phyloP scores from a whole-genome alignment of 768 basidiomycete species.

The Heimioporus sp. region DNA sequence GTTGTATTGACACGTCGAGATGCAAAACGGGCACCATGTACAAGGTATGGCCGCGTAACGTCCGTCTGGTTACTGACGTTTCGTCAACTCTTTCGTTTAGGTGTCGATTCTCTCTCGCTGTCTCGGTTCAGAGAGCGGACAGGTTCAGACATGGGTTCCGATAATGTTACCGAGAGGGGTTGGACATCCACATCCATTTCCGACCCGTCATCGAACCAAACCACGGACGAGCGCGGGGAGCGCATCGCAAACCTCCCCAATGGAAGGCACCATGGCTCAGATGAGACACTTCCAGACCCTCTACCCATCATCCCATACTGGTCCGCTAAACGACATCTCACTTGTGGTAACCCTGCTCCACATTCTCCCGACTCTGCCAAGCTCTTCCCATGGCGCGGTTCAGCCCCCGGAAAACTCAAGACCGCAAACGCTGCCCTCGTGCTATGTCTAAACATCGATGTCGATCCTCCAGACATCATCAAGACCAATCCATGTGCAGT shows the following conservation, averaged over 20 bases:
- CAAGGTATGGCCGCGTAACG: constrained; percentile 19
- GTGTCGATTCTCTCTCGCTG: constrained; percentile 12
- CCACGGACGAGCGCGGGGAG: constrained; percentile 27
- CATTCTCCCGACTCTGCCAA: constrained; percentile 64
- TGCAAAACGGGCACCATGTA: constrained; percentile 30
- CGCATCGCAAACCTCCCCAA: constrained; percentile 32
- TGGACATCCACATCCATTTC: constrained; percentile 49
- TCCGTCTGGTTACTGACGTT: background rate
- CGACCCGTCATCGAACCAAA: constrained; percentile 44
- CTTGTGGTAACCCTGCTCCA: constrained; percentile 82
- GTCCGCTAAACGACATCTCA: constrained; percentile 88
- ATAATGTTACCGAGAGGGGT: constrained; percentile 54
- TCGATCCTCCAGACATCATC: constrained; percentile 96
- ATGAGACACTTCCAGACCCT: constrained; percentile 44
- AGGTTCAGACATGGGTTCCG: constrained; percentile 40
- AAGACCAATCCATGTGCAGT: constrained; percentile 96
- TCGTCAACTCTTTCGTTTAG: constrained; percentile 13
- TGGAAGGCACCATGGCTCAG: constrained; percentile 41
- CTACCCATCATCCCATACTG: constrained; percentile 76
- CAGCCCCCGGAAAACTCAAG: constrained; percentile 82
- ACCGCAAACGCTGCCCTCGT: constrained; percentile 87
- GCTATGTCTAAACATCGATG: constrained; percentile 94
- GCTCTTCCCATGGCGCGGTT: constrained; percentile 76
- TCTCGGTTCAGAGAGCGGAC: constrained; percentile 16
- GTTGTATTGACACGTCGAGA: background rate